Evolutionary conservation across 768 basidiomycete species (phyloP).

Genomic region (Candolleomyces efflorescens): DNA sequence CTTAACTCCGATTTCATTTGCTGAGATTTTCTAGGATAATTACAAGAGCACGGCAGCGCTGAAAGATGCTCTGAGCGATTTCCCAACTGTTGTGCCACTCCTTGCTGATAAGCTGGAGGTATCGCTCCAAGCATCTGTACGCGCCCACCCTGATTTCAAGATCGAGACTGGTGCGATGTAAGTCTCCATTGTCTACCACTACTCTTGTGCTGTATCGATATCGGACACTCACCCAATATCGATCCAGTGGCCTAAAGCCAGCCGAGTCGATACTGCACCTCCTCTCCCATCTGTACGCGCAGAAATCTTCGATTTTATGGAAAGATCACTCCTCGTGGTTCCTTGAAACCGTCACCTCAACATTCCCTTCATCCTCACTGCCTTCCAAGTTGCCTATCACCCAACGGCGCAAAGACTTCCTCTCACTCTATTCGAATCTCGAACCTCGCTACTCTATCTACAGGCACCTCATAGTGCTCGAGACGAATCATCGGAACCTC

Average conservation of each 20-base stretch:
- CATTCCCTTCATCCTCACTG: constrained; percentile 35
- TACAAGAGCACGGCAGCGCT: constrained; percentile 64
- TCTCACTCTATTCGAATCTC: constrained; percentile 34
- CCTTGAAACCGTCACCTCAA: constrained; percentile 42
- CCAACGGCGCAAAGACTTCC: constrained; percentile 27
- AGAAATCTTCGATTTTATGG: constrained; percentile 76
- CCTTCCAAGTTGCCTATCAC: constrained; percentile 32
- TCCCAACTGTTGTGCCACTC: constrained; percentile 78
- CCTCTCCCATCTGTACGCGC: constrained; percentile 83
- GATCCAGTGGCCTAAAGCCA: constrained; percentile 31
- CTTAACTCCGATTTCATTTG: constrained; percentile 28
- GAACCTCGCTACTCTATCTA: constrained; percentile 52
- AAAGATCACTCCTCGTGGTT: constrained; percentile 79
- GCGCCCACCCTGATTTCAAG: constrained; percentile 59
- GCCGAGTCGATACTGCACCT: constrained; percentile 61
- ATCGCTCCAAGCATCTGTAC: constrained; percentile 50
- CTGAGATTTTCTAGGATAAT: constrained; percentile 36
- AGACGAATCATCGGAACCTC: constrained; percentile 52
- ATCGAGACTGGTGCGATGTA: constrained; percentile 67
- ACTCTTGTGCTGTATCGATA: not conserved
- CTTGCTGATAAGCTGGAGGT: constrained; percentile 86
- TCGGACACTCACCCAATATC: not conserved
- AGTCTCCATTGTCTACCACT: constrained; percentile 15
- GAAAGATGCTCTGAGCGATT: constrained; percentile 66
- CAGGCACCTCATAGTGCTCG: constrained; percentile 76